These are phyloP conservation scores for Sporothrix euskadiensis DNA, from an alignment of 2,329 filamentous ascomycete genomes.

Conservation along the genomic window DNA sequence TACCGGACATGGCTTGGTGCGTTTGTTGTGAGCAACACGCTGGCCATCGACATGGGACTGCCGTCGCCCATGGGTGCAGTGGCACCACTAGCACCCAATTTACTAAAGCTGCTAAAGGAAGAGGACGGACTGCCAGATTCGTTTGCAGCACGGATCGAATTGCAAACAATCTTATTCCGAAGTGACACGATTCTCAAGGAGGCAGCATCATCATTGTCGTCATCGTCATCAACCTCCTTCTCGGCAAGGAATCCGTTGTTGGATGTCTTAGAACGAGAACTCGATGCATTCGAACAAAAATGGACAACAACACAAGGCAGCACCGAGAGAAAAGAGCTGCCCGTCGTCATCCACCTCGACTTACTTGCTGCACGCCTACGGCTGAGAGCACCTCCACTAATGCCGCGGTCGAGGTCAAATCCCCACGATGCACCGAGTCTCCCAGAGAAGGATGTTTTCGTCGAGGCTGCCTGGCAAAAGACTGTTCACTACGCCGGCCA, in stretches of 20 bases:
- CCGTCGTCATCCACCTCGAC: neutral
- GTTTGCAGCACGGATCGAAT: neutral
- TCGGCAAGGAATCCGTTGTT: neutral
- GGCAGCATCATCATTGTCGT: neutral
- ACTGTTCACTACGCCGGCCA: neutral
- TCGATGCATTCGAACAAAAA: neutral
- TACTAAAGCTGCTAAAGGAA: neutral
- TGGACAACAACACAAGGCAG: neutral
- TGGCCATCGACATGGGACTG: neutral
- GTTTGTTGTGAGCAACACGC: neutral
- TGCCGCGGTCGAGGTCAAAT: neutral
- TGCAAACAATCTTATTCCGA: neutral
- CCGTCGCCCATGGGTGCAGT: neutral
- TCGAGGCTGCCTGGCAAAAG: slow-evolving; percentile 7
- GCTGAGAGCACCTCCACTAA: neutral
- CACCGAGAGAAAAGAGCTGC: neutral
- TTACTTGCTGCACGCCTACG: neutral
- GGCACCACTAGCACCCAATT: neutral
- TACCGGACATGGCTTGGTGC: slow-evolving; percentile 3
- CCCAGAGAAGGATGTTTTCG: neutral
- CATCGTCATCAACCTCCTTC: neutral
- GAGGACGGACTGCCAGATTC: neutral
- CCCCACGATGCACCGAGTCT: neutral
- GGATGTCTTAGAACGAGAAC: neutral
- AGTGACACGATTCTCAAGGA: neutral